A percentile compares a stretch with the other conserved stretches of the same genome.
phyloP scores from a whole-genome alignment of 768 basidiomycete genomes.

The Dictyophora rubrovolvata region DNA sequence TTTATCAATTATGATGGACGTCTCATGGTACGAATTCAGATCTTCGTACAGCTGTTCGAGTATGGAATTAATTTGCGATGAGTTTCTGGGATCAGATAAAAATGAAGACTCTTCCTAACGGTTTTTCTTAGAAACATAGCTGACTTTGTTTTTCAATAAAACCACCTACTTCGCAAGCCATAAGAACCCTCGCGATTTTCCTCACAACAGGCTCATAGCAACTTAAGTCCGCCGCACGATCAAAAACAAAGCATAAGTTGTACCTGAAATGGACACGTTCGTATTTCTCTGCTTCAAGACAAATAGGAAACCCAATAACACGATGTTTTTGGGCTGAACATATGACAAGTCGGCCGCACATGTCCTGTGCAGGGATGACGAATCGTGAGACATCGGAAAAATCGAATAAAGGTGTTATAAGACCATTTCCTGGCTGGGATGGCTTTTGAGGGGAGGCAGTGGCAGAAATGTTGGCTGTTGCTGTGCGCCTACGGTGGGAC shows the following conservation, averaged over 20 bases:
- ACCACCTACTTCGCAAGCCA: conserved; percentile 71
- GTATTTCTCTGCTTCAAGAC: conserved; percentile 60
- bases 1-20: conserved; percentile 76
- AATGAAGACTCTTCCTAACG: conserved; percentile 79
- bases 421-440: neutral
- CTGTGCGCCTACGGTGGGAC: neutral
- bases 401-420: conserved; percentile 52
- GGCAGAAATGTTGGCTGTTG: neutral
- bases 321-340: conserved; percentile 74
- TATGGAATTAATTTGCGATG: conserved; percentile 59
- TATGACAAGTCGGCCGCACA: conserved; percentile 84
- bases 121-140: neutral
- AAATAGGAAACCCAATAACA: conserved; percentile 86
- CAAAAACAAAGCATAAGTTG: conserved; percentile 96
- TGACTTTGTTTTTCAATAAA: neutral
- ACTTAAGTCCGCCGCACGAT: conserved; percentile 79
- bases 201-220: conserved; percentile 95
- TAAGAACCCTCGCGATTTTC: conserved; percentile 85
- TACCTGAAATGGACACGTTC: conserved; percentile 83
- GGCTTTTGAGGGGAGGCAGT: conserved; percentile 4
- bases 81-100: conserved; percentile 63
- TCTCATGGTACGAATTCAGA: conserved; percentile 94
- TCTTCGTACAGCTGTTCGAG: conserved; percentile 97
- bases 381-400: conserved; percentile 90
- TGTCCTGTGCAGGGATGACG: conserved; percentile 77